Base-by-base conservation (phyloP, 1,284 basidiomycete species). In the Bjerkandera adusta region DNA sequence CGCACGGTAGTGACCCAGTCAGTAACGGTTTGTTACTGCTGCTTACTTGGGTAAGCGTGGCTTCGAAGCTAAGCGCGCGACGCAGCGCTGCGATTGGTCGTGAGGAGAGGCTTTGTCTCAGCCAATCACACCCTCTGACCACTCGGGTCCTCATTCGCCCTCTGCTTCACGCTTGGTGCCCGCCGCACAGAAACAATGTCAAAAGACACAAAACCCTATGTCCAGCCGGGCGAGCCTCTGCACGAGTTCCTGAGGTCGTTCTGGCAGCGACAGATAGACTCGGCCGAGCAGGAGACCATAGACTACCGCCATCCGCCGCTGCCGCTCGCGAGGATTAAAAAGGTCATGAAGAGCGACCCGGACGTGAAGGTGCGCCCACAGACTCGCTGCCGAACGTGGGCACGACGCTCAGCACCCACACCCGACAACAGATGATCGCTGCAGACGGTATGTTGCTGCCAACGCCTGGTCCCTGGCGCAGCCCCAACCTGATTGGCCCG, bases 261-360 rank as follows among this genome's bases (percentile, higher is more conserved):
- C 66, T 93, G 90, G 90, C 86, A 89, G 60, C 71, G 87, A 27
- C 89, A 91, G 57, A 76, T 92, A 43, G 81, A 87, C 62, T 72
- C 79, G 3, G 89, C 89, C 0, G 90, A 92, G 63, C 78, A 85
- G 57, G 86, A 90, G 60, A 86, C 82, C 0, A 86, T 87, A 27
- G 89, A 92, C 65, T 91, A 89, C 57, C 76, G 89, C 49, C 89
- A 92, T 60, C 90, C 90, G 0, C 83, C 87, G 5, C 71, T 93
- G n/a, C 90, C 91, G 5, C 70, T 97, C 26, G 93, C 93, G 12
- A 75, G 93, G 61, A 96, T 97, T 59, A 97, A 97, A 74, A 96
- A 97, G 67, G 94, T 97, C 54, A 97, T 97, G 91, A 97, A 97
- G 76, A 93, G 87, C 65, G 93, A 97, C 72, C 92, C 92, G 18